Percentiles rank a stretch among this genome's conserved stretches.
phyloP scores from a whole-genome alignment of 768 basidiomycete species.

The Lentinula edodes region DNA sequence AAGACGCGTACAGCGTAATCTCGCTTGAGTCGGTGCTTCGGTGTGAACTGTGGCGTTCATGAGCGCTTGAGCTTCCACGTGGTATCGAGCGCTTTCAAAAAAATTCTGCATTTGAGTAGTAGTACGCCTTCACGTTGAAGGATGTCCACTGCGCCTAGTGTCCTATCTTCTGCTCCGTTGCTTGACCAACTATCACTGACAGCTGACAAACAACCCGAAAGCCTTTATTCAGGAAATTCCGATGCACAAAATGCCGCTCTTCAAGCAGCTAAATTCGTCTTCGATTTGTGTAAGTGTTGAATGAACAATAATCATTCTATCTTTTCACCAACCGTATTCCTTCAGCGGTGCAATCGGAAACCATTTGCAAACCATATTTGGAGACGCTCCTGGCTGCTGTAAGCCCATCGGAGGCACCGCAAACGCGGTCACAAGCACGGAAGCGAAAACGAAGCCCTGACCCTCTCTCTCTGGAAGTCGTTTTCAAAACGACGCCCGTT shows the following conservation, averaged over 20 bases:
- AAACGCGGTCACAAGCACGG: slow-evolving; percentile 63
- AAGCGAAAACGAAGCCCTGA: slow-evolving; percentile 38
- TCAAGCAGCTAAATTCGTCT: slow-evolving; percentile 66
- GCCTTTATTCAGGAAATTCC: slow-evolving; percentile 46
- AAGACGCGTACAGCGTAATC: too few relatives aligned
- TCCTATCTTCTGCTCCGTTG: slow-evolving; percentile 21
- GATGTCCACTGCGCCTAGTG: slow-evolving; percentile 7
- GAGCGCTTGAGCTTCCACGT: background rate
- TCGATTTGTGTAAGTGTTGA: slow-evolving; percentile 59
- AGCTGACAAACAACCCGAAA: slow-evolving; percentile 49
- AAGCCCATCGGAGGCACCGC: slow-evolving; percentile 61
- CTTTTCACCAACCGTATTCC: background rate
- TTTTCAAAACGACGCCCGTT: slow-evolving; percentile 63
- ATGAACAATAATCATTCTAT: background rate
- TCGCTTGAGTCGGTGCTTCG: too few relatives aligned
- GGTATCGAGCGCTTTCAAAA: background rate
- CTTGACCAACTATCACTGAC: slow-evolving; percentile 47
- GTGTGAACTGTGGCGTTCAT: background rate
- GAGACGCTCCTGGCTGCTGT: slow-evolving; percentile 62
- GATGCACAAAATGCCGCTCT: slow-evolving; percentile 56
- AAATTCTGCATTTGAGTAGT: background rate
- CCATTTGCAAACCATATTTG: slow-evolving; percentile 57
- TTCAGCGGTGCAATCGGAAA: slow-evolving; percentile 51
- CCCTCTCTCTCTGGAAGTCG: slow-evolving; percentile 22
- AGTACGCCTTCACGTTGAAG: background rate